Evolutionary conservation across 257 asterid species (phyloP).

Genomic region (Lithospermum erythrorhizon): DNA sequence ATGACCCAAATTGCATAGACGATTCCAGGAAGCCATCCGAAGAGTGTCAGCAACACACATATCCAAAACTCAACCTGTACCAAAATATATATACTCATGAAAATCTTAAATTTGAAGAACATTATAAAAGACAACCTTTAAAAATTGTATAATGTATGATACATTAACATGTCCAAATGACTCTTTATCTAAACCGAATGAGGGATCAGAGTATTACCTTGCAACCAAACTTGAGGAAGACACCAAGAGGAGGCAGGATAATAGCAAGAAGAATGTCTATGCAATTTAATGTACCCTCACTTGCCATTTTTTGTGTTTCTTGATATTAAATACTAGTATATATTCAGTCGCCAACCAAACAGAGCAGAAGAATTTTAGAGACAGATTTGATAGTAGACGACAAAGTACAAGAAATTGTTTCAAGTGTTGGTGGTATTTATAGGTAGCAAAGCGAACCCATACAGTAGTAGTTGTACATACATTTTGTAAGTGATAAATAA

Average conservation of each 20-base stretch:
- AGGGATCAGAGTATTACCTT: too few relatives aligned
- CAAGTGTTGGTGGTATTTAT: neutral
- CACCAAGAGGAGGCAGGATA: slow-evolving; percentile 83
- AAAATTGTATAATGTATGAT: too few relatives aligned
- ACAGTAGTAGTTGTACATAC: too few relatives aligned
- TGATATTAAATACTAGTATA: neutral
- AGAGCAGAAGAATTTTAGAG: neutral
- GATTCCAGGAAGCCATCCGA: slow-evolving; percentile 73
- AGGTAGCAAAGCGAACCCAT: neutral
- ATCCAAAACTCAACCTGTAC: slow-evolving; percentile 75
- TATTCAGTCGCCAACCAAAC: neutral
- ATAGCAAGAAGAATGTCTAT: slow-evolving; percentile 62
- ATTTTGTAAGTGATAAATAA: too few relatives aligned
- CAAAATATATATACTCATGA: neutral
- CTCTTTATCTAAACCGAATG: too few relatives aligned
- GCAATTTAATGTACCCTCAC: slow-evolving; percentile 36
- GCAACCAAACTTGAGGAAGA: slow-evolving; percentile 74
- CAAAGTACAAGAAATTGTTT: too few relatives aligned
- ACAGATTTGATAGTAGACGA: neutral
- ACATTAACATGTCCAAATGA: too few relatives aligned
- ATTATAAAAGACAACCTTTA: too few relatives aligned
- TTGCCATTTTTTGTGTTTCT: slow-evolving; percentile 20
- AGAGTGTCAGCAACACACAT: slow-evolving; percentile 52
- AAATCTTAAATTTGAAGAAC: neutral
- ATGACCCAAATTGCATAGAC: slow-evolving; percentile 60